Evolutionary conservation across 257 asterid genomes (phyloP), one percentile per base, ranked within the genome.

Genomic region (Solanum pennellii): DNA sequence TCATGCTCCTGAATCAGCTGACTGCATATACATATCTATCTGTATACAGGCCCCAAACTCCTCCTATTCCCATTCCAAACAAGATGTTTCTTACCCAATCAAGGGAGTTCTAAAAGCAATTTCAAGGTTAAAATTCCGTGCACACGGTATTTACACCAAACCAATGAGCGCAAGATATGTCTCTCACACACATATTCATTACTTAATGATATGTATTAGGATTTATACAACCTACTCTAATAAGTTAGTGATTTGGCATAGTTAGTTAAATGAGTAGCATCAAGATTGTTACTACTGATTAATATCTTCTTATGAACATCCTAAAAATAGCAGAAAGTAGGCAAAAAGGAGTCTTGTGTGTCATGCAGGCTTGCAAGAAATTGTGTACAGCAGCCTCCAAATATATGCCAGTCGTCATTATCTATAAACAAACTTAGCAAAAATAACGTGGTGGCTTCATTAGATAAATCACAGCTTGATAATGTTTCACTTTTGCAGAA

Each of bases 401-500:
- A 47, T 74, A 37, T n/a, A 62, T 62, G 86, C 82, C 29, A 73
- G 23, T 86, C 87, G 93, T 92, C 92, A 87, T 85, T 84, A 65
- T 84, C 84, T 88, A 69, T 47, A 20, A 86, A 88, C 87, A 44
- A 89, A 85, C 88, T 86, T 56, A 86, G 87, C 87, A 45, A 86
- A 89, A 87, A 82, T 85, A 90, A 89, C 92, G 88, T 89, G 91
- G 39, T 52, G 6, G 62, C 89, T 87, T 87, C 88, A 74, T 72
- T 2, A 87, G 69, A n/a, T 56, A 49, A 83, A 65, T 86, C 87
- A 85, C 76, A 85, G 88, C 74, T 42, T 23, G 37, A 69, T 42
- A 52, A n/a, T 60, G 88, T 86, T 84, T 82, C 91, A 77, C 88
- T 84, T 88, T 93, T 71, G 91, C 87, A 88, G 77, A 80, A 79